Evolutionary conservation across 176 grass and related monocot genomes (phyloP), one percentile per base, ranked within the genome.

Genomic region (Ensete ventricosum): DNA sequence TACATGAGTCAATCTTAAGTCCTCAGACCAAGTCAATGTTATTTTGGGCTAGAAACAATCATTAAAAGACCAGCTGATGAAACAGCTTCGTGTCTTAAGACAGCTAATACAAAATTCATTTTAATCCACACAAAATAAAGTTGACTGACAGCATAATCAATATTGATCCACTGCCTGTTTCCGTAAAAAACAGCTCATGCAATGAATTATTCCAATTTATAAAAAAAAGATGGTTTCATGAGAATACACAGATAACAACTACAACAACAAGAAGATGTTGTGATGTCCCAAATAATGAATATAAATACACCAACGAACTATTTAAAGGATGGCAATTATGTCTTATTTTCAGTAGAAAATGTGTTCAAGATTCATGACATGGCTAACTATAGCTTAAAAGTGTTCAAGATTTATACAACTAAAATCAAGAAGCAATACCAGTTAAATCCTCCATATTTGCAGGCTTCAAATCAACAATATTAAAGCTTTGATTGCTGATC

Each of bases 361-460:
- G 17, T 19, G 57, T 60, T 60, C 16, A 60, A 60, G 57, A n/a
- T 60, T 17, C 57, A n/a, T 16, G n/a, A 60, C n/a, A 17, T 60
- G 8, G 34, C 34, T 43, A 43, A 43, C 4, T 43, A 43, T 43
- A 43, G 34, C 34, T 43, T 43, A 43, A 43, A 43, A 43, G 34
- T 43, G 34, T 43, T 14, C 17, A 20, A 20, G n/a, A 60, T 21
- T 60, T 60, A 60, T 21, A 60, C 14, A n/a, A 57, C 14, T 57
- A n/a, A 60, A 60, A 9, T 60, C 17, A 8, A 60, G 17, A 60
- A 60, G 12, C 8, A 54, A 52, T 72, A 72, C 69, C 69, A 72
- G 69, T 72, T 72, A 72, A 21, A 53, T 72, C 69, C 48, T 72
- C 69, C 69, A 72, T 72, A 53, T 72, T 72, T 72, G 69, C 50